Evolutionary conservation across 2,329 filamentous ascomycete species (phyloP).

Genomic region (Aspergillus neoniger): DNA sequence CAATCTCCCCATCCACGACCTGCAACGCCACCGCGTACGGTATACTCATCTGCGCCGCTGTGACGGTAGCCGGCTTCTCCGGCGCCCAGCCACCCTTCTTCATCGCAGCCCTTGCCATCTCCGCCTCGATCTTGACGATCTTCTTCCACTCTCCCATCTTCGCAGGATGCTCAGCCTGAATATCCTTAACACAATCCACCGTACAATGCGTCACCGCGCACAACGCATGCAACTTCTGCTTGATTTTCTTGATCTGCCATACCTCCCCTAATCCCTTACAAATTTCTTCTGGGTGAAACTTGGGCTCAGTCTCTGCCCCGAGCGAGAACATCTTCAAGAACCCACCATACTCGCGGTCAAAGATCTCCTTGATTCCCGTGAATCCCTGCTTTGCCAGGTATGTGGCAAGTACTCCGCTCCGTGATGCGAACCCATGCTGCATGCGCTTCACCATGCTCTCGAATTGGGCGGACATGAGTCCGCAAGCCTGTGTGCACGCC

Average conservation of each 20-base stretch:
- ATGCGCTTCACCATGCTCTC: slow-evolving; percentile 48
- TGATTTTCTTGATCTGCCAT: slow-evolving; percentile 41
- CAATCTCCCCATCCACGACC: slow-evolving; percentile 2
- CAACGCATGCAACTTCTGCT: slow-evolving; percentile 32
- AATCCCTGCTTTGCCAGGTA: slow-evolving; percentile 44
- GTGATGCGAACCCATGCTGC: slow-evolving; percentile 50
- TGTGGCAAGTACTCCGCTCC: slow-evolving; percentile 46
- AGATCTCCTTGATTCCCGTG: slow-evolving; percentile 46
- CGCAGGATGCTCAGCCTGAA: background rate
- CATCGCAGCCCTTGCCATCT: background rate
- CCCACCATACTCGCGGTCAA: slow-evolving; percentile 46
- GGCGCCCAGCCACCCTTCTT: slow-evolving; percentile 7
- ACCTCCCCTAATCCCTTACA: slow-evolving; percentile 35
- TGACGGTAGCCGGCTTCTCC: background rate
- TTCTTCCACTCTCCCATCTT: background rate
- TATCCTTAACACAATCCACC: background rate
- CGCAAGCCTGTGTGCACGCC: slow-evolving; percentile 44
- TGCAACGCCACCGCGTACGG: slow-evolving; percentile 5
- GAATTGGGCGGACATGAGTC: slow-evolving; percentile 47
- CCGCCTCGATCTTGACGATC: background rate
- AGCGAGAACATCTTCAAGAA: slow-evolving; percentile 43
- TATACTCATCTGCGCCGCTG: slow-evolving; percentile 1
- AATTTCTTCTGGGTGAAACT: slow-evolving; percentile 31
- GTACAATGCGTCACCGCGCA: slow-evolving; percentile 1
- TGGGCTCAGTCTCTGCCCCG: slow-evolving; percentile 29